Conservation (phyloP, 2,329 filamentous ascomycete genomes). For the Xylaria sp. region DNA sequence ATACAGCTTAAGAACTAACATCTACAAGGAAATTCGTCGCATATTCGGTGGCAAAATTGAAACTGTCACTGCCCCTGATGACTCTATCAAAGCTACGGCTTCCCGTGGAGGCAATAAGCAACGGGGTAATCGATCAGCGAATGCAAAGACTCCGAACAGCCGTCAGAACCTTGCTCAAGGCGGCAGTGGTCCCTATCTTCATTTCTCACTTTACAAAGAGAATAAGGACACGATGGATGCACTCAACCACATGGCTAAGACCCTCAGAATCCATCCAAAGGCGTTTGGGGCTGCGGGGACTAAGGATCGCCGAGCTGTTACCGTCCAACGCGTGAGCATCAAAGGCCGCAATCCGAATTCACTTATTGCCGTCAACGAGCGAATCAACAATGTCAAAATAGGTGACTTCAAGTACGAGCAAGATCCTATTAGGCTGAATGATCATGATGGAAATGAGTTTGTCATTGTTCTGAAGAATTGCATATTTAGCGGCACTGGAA, state of each 20-base stretch:
- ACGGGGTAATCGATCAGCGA: conserved; percentile 45
- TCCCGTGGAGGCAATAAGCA: conserved; percentile 40
- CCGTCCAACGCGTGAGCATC: conserved; percentile 81
- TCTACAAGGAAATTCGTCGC: conserved; percentile 69
- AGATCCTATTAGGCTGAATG: conserved; percentile 80
- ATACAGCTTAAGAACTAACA: conserved; percentile 36
- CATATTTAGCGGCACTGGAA: conserved; percentile 62
- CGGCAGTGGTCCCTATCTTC: conserved; percentile 77
- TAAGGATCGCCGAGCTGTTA: conserved; percentile 89
- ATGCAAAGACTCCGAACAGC: conserved; percentile 40
- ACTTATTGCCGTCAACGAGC: conserved; percentile 72
- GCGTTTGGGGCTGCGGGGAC: conserved; percentile 83
- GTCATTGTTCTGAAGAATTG: conserved; percentile 91
- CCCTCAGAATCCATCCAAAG: conserved; percentile 78
- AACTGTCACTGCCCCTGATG: conserved; percentile 69
- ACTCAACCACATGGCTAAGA: conserved; percentile 77
- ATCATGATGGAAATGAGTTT: conserved; percentile 91
- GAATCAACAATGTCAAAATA: conserved; percentile 69
- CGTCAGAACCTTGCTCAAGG: conserved; percentile 41
- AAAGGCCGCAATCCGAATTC: conserved; percentile 63
- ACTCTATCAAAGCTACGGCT: conserved; percentile 70
- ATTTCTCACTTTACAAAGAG: conserved; percentile 95
- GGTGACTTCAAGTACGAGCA: conserved; percentile 85
- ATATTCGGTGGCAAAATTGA: conserved; percentile 84
- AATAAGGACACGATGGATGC: conserved; percentile 98